phyloP scores from a whole-genome alignment of 257 asterid species.

The Petunia axillaris region DNA sequence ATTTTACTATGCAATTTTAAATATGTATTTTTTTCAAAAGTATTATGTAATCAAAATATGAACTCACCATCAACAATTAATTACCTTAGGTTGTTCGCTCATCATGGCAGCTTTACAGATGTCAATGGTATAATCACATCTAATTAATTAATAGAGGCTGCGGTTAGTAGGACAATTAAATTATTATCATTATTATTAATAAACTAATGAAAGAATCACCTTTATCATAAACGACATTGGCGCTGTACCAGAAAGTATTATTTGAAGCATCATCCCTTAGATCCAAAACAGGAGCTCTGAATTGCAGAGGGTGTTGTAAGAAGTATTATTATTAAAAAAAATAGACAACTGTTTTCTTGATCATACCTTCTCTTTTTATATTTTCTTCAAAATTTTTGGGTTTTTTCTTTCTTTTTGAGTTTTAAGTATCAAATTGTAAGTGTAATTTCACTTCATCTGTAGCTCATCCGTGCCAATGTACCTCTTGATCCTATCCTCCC shows the following conservation, averaged over 20 bases:
- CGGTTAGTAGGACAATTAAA: background rate
- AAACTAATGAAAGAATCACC: constrained; percentile 9
- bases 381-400: background rate
- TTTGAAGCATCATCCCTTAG: background rate
- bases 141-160: constrained; percentile 4
- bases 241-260: background rate
- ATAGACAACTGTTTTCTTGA: background rate
- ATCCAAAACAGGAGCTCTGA: background rate
- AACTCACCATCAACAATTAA: too few relatives aligned
- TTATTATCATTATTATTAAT: background rate
- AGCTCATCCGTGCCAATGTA: background rate
- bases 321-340: background rate
- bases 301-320: background rate
- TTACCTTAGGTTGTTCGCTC: background rate
- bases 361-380: background rate
- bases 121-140: background rate
- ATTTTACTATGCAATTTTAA: too few relatives aligned
- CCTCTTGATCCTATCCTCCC: background rate
- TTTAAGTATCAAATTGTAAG: background rate
- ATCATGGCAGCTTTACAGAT: background rate
- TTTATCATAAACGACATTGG: background rate
- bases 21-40: too few relatives aligned
- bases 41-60: too few relatives aligned
- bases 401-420: background rate
- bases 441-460: background rate